phyloP scores from a whole-genome alignment of 1,284 basidiomycete species.

The Sphagnurus paluster region DNA sequence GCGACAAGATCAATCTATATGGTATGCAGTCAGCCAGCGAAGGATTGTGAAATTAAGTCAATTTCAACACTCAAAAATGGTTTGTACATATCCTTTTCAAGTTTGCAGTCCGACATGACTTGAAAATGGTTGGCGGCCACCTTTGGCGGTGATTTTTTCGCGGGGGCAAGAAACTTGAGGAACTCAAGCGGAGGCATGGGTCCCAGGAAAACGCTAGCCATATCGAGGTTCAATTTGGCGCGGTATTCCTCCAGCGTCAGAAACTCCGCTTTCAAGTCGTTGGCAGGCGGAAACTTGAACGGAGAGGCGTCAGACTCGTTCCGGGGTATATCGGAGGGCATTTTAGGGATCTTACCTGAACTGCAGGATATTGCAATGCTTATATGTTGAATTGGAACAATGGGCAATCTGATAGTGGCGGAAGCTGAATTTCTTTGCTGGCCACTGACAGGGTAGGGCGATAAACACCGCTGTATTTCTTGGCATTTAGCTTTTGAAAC shows the following conservation, averaged over 20 bases:
- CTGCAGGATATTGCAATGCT: not conserved
- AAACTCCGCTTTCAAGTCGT: not conserved
- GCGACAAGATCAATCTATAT: conserved; percentile 9
- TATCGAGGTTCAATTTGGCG: not conserved
- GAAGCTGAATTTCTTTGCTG: not conserved
- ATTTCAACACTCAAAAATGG: conserved; percentile 6
- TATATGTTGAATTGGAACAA: not conserved
- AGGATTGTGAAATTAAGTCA: not conserved
- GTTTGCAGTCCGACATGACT: not conserved
- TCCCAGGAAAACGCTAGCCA: conserved; percentile 6
- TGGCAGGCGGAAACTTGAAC: conserved; percentile 2
- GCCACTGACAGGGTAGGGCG: too few species aligned
- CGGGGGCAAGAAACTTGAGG: conserved; percentile 7
- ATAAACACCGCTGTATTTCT: too few species aligned
- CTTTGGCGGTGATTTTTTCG: not conserved
- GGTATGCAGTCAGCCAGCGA: not conserved
- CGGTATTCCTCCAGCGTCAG: not conserved
- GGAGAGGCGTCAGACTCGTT: too few species aligned
- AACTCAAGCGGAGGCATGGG: conserved; percentile 12
- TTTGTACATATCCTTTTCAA: conserved; percentile 8
- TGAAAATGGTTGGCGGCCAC: not conserved
- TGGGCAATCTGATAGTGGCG: not conserved
- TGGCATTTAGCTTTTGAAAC: too few species aligned
- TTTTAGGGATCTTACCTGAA: not conserved
- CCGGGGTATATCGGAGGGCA: not conserved